A percentile compares a stretch with the other conserved stretches of the same genome.
phyloP scores from a whole-genome alignment of 495 filamentous ascomycete species.

The Chaetomium fimeti region DNA sequence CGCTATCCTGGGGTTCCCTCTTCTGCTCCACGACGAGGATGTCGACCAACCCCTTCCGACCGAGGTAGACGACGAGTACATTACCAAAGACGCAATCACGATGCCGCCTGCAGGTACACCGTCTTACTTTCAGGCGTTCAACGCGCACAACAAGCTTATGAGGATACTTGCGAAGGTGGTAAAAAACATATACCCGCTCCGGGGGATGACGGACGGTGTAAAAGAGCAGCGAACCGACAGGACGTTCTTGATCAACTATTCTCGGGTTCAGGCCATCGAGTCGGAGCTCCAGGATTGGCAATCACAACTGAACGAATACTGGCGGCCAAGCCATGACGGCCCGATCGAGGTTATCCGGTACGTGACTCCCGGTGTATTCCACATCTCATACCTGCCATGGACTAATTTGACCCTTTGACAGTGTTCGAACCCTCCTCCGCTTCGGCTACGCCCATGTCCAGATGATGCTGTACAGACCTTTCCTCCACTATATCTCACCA shows the following conservation, averaged over 20 bases:
- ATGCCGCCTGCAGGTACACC: conserved; percentile 72
- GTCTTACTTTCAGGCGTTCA: conserved; percentile 75
- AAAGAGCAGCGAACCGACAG: conserved; percentile 40
- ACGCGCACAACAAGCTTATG: conserved; percentile 79
- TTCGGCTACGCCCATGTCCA: conserved; percentile 90
- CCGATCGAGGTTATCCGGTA: conserved; percentile 74
- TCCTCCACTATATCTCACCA: conserved; percentile 88
- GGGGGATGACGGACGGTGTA: conserved; percentile 62
- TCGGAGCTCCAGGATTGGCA: conserved; percentile 80
- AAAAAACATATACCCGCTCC: conserved; percentile 85
- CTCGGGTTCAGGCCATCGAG: conserved; percentile 88
- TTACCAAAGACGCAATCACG: conserved; percentile 71
- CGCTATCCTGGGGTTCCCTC: conserved; percentile 80
- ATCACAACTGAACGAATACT: conserved; percentile 68
- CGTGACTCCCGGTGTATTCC: background rate
- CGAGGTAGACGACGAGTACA: conserved; percentile 88
- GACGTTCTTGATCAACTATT: conserved; percentile 81
- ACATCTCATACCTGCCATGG: background rate
- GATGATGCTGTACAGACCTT: conserved; percentile 92
- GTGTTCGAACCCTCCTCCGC: conserved; percentile 80
- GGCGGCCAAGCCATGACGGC: conserved; percentile 74
- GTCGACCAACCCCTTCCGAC: conserved; percentile 85
- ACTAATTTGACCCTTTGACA: conserved; percentile 33
- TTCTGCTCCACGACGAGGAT: conserved; percentile 81
- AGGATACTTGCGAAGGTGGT: conserved; percentile 80